Evolutionary conservation across 2,329 filamentous ascomycete species (phyloP).

Genomic region (Zarea fungicola): DNA sequence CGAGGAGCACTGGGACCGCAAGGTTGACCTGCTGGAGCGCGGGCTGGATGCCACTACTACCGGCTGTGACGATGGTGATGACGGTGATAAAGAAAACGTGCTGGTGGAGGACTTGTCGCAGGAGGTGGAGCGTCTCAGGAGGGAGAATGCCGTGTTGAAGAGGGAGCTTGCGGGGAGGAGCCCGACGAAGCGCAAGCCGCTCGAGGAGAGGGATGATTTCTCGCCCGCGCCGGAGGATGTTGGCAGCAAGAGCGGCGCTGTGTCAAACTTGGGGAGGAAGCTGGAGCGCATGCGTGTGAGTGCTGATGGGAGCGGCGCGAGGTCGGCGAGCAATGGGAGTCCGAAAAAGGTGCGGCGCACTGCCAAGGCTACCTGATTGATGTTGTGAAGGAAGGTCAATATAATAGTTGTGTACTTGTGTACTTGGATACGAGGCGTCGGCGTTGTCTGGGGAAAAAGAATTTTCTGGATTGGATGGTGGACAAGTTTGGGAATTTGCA

Average conservation of each 20-base stretch:
- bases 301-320: constrained; percentile 26
- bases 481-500: not conserved
- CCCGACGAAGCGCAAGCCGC: constrained; percentile 54
- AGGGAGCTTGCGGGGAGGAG: constrained; percentile 60
- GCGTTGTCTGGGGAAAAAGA: not conserved
- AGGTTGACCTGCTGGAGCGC: constrained; percentile 63
- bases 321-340: constrained; percentile 31
- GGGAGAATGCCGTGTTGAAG: constrained; percentile 59
- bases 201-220: constrained; percentile 50
- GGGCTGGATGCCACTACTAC: constrained; percentile 34
- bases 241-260: constrained; percentile 14
- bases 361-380: not conserved
- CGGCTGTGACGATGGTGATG: constrained; percentile 44
- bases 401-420: not conserved
- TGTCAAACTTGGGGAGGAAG: constrained; percentile 38
- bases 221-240: constrained; percentile 15
- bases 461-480: not conserved
- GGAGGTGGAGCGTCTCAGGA: constrained; percentile 65
- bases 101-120: constrained; percentile 59
- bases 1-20: constrained; percentile 82
- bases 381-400: not conserved
- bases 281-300: constrained; percentile 48
- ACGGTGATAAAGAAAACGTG: constrained; percentile 58
- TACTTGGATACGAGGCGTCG: not conserved
- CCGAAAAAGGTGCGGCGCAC: constrained; percentile 49